phyloP scores from a whole-genome alignment of 2,329 filamentous ascomycete species.

The Pseudogymnoascus sp. region DNA sequence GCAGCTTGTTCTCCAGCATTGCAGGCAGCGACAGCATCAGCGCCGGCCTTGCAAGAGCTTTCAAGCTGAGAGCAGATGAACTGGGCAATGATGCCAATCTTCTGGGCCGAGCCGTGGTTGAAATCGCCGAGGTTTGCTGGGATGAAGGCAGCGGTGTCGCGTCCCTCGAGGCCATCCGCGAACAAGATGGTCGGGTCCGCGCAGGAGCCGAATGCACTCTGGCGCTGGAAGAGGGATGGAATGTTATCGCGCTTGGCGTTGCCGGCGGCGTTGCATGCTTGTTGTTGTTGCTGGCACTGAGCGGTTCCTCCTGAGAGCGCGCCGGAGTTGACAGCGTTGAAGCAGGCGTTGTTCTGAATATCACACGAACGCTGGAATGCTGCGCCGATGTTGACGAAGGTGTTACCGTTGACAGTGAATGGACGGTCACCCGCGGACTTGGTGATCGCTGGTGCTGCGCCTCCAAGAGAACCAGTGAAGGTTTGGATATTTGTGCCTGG shows the following conservation, averaged over 20 bases:
- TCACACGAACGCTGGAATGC: constrained; percentile 57
- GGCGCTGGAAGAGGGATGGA: constrained; percentile 16
- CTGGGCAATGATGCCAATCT: no score
- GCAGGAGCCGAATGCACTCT: not conserved
- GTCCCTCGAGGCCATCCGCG: no score
- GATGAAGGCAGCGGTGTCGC: no score
- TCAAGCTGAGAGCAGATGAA: no score
- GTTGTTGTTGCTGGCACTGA: constrained; percentile 51
- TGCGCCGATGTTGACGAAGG: constrained; percentile 48
- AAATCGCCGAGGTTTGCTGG: no score
- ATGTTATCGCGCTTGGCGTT: constrained; percentile 19
- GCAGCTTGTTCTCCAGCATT: no score
- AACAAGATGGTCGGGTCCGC: no score
- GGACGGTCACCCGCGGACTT: constrained; percentile 44
- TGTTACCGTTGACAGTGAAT: constrained; percentile 50
- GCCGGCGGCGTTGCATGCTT: constrained; percentile 32
- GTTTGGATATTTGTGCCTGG: constrained; percentile 33
- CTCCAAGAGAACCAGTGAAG: constrained; percentile 44
- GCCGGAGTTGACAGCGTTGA: constrained; percentile 49
- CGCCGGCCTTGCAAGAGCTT: no score
- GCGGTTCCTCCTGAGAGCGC: constrained; percentile 35
- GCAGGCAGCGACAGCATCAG: no score
- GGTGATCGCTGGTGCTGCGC: constrained; percentile 41
- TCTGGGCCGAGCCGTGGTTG: no score
- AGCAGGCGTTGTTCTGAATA: constrained; percentile 56